Evolutionary conservation across 2,329 filamentous ascomycete species (phyloP).

Genomic region (Aureobasidium lini): DNA sequence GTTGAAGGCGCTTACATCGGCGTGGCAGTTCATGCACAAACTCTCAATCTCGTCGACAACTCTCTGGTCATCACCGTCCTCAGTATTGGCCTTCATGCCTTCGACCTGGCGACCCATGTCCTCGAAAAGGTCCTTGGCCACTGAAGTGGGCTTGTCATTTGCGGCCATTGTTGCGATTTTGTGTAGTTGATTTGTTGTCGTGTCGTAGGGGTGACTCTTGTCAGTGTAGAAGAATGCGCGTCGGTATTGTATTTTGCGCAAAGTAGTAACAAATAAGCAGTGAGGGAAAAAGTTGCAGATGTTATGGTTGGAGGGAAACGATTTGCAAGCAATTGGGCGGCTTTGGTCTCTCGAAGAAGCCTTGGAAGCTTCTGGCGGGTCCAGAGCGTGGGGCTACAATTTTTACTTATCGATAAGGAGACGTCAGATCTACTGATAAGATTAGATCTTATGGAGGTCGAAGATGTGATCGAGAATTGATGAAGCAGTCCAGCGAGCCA

Average conservation of each 20-base stretch:
- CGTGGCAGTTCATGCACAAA: conserved; percentile 49
- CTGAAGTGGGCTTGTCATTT: conserved; percentile 17
- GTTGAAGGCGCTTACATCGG: conserved; percentile 30
- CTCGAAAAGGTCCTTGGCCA: conserved; percentile 44
- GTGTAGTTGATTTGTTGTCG: background rate
- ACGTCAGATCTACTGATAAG: background rate
- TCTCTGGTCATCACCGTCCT: conserved; percentile 35
- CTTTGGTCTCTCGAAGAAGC: background rate
- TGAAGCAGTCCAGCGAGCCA: background rate
- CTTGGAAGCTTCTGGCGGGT: background rate
- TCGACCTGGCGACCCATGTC: conserved; percentile 45
- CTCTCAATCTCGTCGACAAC: conserved; percentile 48
- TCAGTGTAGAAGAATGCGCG: background rate
- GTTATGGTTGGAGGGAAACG: background rate
- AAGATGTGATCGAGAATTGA: background rate
- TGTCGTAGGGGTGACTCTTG: background rate
- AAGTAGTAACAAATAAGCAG: background rate
- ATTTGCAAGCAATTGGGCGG: conserved; percentile 8
- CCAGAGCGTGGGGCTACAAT: conserved; percentile 2
- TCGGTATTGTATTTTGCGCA: background rate
- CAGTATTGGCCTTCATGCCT: conserved; percentile 28
- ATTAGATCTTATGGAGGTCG: background rate
- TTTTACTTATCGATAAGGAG: conserved; percentile 1
- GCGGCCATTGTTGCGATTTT: conserved; percentile 10
- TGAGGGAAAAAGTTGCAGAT: background rate